Conservation (phyloP, 116 monocot species). For the Dioscorea cayenensis region DNA sequence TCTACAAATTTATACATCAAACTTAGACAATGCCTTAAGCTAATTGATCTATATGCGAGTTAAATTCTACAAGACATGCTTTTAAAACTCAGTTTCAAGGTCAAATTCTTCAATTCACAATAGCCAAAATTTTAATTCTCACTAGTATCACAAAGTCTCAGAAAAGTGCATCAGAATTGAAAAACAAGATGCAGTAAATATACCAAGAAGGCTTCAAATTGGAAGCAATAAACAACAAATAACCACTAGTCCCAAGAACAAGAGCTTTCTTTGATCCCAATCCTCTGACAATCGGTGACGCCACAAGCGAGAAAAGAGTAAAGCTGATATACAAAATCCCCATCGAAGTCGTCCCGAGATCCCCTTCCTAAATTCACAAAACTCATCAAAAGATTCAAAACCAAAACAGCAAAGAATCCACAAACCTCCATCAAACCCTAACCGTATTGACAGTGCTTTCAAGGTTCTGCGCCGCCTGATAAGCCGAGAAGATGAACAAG, state of each 20-base stretch:
- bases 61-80: too few relatives aligned
- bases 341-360: slow-evolving; percentile 71
- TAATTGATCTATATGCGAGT: too few relatives aligned
- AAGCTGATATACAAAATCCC: slow-evolving; percentile 82
- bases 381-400: background rate
- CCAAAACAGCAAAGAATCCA: background rate
- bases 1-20: too few relatives aligned
- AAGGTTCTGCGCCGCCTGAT: slow-evolving; percentile 74
- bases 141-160: too few relatives aligned
- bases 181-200: background rate
- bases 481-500: slow-evolving; percentile 84
- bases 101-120: too few relatives aligned
- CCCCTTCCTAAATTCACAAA: slow-evolving; percentile 38
- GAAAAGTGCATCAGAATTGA: background rate
- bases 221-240: slow-evolving; percentile 88
- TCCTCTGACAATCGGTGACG: slow-evolving; percentile 50
- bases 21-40: too few relatives aligned
- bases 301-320: slow-evolving; percentile 72
- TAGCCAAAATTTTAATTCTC: too few relatives aligned
- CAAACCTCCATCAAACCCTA: background rate
- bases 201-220: slow-evolving; percentile 87
- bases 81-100: too few relatives aligned
- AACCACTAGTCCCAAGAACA: slow-evolving; percentile 75
- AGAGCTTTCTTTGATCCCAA: slow-evolving; percentile 70
- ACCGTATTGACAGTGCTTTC: slow-evolving; percentile 84